Evolutionary conservation across 768 basidiomycete genomes (phyloP), one percentile per base, ranked within the genome.

Genomic region (Boletus sp.): DNA sequence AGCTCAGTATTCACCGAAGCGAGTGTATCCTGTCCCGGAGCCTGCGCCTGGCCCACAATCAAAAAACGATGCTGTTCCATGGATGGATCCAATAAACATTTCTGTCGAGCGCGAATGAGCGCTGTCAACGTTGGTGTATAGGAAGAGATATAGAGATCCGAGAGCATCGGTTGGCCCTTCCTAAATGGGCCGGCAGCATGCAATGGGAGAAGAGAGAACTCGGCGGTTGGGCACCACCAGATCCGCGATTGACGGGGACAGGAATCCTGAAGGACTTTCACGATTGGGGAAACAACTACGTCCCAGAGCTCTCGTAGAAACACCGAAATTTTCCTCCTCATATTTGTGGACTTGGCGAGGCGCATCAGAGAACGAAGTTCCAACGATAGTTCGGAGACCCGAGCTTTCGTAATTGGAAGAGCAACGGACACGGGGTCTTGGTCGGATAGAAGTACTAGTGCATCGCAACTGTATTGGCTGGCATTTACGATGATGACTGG

Each of bases 261-360:
- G 14, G 19, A 35, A 8, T 37, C 23, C 17, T 42, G 15, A 1
- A 63, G 51, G 7, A n/a, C 7, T 0, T 56, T 25, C 21, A 51
- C 52, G 6, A 69, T 49, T 0, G 68, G 68, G 14, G 13, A 45
- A 4, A 66, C 60, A 7, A 66, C 41, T 0, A 13, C 8, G 2
- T 55, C 48, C 68, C 69, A 70, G 15, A 68, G 43, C 13, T 34
- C 15, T 9, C 61, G 51, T 13, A 70, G n/a, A 19, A 52, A 13
- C 25, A n/a, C 29, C 41, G 30, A 1, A 10, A 56, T 15, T 1
- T 57, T 41, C 23, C 4, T 51, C 9, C 41, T 47, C 39, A 32
- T 38, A n/a, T 54, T 41, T 3, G 1, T 8, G 10, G 9, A 17
- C 32, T 25, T 46, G 7, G 39, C 42, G 17, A n/a, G 34, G 9